Base-by-base conservation (phyloP, 2,329 filamentous ascomycete genomes). In the Sarocladiaceae sp. region DNA sequence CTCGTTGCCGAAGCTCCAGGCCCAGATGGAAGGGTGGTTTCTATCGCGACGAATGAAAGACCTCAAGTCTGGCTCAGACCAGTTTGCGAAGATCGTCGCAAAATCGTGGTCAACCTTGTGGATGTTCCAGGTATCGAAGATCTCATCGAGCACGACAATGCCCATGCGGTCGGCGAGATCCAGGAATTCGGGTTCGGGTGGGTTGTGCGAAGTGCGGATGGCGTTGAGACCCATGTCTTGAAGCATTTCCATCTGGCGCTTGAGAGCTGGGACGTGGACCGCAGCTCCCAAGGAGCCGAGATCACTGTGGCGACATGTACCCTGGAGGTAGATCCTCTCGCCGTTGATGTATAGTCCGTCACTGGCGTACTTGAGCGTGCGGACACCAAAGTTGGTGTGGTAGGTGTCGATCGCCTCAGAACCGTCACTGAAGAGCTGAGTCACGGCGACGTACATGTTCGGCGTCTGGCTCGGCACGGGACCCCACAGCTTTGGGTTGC, bases 1-100 rank as follows among this genome's bases (percentile, higher is more conserved):
- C 54, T 78, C 74, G 52, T 78, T 78, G 3, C 74, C 74, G 39
- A 70, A 64, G 48, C 69, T 72, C 74, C 74, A 77, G 1, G 62
- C 61, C 21, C 72, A 58, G 19, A 78, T 59, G 1, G 73, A 75
- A 3, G 74, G 67, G 53, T 77, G 73, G 52, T 78, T 78, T n/a
- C 73, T 63, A 54, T 77, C 74, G 9, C 73, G 68, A 6, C 72
- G 66, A 18, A 77, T 53, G 46, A 76, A 70, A 1, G 66, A 51
- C 0, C 74, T 68, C 5, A 75, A 61, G 46, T 76, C 72, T 0
- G 71, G 59, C 58, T 77, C 73, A 47, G 69, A 62, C 74, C 73
- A 77, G 43, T 76, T 72, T 0, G 57, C 31, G 46, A 74, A 78
- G 48, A 76, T 67, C 16, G 68, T 51, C 47, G 74, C 67, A 51